Evolutionary conservation across 2,329 filamentous ascomycete species (phyloP).

Genomic region (Ophiostoma quercus): DNA sequence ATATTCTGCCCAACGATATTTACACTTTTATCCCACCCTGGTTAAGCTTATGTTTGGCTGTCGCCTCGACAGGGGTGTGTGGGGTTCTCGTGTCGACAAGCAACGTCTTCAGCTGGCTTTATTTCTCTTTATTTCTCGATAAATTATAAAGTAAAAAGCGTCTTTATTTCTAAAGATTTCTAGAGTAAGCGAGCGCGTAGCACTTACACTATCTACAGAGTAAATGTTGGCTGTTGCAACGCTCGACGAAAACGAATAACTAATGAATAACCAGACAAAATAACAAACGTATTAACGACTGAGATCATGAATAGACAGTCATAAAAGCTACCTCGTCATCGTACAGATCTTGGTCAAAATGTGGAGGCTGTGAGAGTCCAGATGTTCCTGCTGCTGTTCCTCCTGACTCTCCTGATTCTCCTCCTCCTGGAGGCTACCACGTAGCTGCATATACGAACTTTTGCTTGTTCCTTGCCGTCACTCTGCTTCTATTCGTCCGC

Average conservation of each 20-base stretch:
- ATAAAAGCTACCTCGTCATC: constrained; percentile 1
- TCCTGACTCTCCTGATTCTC: neutral
- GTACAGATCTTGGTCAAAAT: neutral
- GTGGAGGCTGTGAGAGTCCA: neutral
- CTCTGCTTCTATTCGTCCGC: neutral
- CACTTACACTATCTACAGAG: no score
- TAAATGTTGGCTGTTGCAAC: no score
- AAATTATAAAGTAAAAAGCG: neutral
- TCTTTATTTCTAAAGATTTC: neutral
- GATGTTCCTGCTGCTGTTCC: neutral
- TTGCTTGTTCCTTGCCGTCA: neutral
- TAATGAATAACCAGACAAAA: neutral
- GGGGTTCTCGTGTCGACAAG: neutral
- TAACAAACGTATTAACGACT: neutral
- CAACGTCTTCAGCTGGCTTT: constrained; percentile 2
- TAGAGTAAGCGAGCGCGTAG: neutral
- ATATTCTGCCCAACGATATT: neutral
- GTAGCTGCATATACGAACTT: constrained; percentile 3
- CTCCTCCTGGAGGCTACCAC: neutral
- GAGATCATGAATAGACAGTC: neutral
- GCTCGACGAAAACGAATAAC: neutral
- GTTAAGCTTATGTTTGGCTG: constrained; percentile 4
- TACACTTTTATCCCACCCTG: neutral
- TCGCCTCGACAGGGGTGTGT: neutral
- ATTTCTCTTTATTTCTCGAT: neutral